A percentile compares a stretch with the other conserved stretches of the same genome.
phyloP scores from a whole-genome alignment of 2,329 filamentous ascomycete genomes.

The Penicillium sp. region DNA sequence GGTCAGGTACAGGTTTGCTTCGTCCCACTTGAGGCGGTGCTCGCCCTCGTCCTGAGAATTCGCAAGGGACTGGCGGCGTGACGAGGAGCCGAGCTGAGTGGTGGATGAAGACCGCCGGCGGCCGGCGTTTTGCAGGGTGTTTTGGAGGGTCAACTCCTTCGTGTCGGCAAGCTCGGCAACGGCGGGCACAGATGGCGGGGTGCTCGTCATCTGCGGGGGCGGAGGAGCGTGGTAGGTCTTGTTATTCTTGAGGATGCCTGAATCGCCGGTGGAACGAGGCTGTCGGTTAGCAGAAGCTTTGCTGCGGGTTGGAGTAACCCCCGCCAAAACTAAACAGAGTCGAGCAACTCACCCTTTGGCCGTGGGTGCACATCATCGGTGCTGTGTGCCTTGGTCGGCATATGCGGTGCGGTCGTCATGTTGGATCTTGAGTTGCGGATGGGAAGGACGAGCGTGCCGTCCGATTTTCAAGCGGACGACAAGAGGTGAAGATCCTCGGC shows the following conservation, averaged over 20 bases:
- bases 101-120: constrained; percentile 78
- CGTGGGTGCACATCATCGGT: constrained; percentile 35
- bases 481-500: constrained; percentile 6
- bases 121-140: constrained; percentile 92
- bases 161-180: constrained; percentile 52
- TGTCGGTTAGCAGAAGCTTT: not conserved
- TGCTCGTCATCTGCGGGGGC: constrained; percentile 31
- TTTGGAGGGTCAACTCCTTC: constrained; percentile 88
- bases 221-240: constrained; percentile 58
- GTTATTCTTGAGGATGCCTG: constrained; percentile 93
- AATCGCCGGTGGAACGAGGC: no score
- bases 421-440: constrained; percentile 9
- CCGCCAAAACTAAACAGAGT: not conserved
- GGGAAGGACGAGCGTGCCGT: constrained; percentile 7
- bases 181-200: constrained; percentile 37
- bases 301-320: not conserved
- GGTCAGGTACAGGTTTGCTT: constrained; percentile 94
- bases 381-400: constrained; percentile 33
- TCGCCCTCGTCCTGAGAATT: constrained; percentile 58
- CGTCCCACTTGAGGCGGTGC: constrained; percentile 93
- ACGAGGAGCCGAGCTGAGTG: constrained; percentile 59
- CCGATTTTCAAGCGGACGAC: constrained; percentile 20
- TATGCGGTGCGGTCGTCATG: constrained; percentile 25
- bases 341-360: constrained; percentile 40
- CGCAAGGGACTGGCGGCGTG: constrained; percentile 67